Percentiles rank a stretch among this genome's conserved stretches.
phyloP scores from a whole-genome alignment of 2,329 filamentous ascomycete genomes.

The Colletotrichum sp. region DNA sequence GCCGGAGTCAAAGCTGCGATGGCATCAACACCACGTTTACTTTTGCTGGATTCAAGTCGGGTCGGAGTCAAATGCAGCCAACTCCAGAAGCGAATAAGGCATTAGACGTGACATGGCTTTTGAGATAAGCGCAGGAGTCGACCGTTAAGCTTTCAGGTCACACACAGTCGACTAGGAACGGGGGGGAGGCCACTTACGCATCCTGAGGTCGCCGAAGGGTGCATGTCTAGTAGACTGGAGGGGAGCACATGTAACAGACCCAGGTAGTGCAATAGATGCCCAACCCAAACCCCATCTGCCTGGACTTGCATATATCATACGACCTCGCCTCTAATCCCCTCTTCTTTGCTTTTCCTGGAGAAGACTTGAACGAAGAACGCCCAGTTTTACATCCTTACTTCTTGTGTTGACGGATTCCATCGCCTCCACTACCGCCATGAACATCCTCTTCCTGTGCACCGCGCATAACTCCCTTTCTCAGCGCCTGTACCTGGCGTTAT shows the following conservation, averaged over 20 bases:
- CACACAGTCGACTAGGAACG: not conserved
- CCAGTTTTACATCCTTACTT: not conserved
- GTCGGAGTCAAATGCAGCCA: not conserved
- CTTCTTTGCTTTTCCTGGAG: not conserved
- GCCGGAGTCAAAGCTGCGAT: constrained; percentile 1
- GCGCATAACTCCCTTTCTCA: constrained; percentile 50
- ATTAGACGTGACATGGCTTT: not conserved
- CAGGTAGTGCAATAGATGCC: not conserved
- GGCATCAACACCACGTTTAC: not conserved
- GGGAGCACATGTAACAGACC: not conserved
- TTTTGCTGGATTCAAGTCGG: not conserved
- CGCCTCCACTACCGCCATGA: constrained; percentile 32
- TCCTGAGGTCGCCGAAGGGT: constrained; percentile 4
- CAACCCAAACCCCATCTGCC: not conserved
- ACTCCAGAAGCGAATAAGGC: not conserved
- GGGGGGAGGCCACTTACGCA: not conserved
- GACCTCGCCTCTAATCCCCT: not conserved
- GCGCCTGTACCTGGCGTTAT: constrained; percentile 39
- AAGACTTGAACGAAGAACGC: not conserved
- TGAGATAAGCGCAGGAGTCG: constrained; percentile 2
- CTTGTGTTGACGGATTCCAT: not conserved
- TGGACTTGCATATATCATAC: constrained; percentile 8
- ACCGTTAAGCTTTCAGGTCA: constrained; percentile 6
- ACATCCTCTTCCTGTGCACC: constrained; percentile 48
- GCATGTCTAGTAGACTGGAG: not conserved